A percentile compares a stretch with the other conserved stretches of the same genome.
Conservation (phyloP, 1,284 basidiomycete genomes). For the Pascua sp. region DNA sequence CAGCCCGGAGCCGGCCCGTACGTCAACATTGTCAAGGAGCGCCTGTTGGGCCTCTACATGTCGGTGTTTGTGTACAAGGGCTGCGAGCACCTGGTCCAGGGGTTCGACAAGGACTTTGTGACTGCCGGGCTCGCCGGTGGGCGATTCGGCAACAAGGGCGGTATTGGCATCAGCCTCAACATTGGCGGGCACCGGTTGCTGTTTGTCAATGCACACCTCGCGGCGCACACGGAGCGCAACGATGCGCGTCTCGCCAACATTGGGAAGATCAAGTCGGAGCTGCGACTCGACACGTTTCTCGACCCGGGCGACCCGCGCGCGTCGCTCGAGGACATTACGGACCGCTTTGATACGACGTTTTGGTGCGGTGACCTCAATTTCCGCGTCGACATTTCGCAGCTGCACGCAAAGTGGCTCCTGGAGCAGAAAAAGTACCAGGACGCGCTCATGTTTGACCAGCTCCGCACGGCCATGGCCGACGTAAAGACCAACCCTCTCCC, state of each 20-base stretch:
- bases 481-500: conserved; percentile 36
- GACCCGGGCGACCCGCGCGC: conserved; percentile 39
- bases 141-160: conserved; percentile 55
- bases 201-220: conserved; percentile 58
- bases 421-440: conserved; percentile 52
- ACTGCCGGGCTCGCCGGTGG: conserved; percentile 57
- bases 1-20: conserved; percentile 46
- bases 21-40: conserved; percentile 55
- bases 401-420: conserved; percentile 57
- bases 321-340: conserved; percentile 48
- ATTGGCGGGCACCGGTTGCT: conserved; percentile 54
- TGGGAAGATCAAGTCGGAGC: conserved; percentile 54
- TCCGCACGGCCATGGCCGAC: conserved; percentile 51
- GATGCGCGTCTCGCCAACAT: conserved; percentile 48
- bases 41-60: conserved; percentile 56
- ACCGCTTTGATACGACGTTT: conserved; percentile 55
- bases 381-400: conserved; percentile 53
- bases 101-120: conserved; percentile 54
- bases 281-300: conserved; percentile 55
- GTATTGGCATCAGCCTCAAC: conserved; percentile 54
- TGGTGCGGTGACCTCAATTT: conserved; percentile 56
- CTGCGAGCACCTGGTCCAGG: conserved; percentile 49
- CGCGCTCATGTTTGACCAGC: conserved; percentile 56
- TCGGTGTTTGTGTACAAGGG: conserved; percentile 51
- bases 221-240: conserved; percentile 50